Percentiles rank a stretch among this genome's conserved stretches.
phyloP scores from a whole-genome alignment of 208 protist species.

The Leishmania amazonensis region DNA sequence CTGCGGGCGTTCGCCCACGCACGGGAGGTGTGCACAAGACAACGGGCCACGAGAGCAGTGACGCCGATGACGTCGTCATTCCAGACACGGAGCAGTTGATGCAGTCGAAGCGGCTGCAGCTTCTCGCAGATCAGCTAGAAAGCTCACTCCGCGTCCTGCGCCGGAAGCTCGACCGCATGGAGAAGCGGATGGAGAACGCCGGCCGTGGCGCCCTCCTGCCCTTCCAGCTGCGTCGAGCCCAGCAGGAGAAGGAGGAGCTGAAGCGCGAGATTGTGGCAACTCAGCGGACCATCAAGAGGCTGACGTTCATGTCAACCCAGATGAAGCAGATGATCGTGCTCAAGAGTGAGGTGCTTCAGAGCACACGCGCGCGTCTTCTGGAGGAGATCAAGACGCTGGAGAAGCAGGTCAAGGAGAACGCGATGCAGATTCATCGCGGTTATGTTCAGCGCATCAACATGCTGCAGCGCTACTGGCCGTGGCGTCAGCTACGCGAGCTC shows the following conservation, averaged over 20 bases:
- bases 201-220: slow-evolving; percentile 42
- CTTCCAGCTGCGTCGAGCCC: slow-evolving; percentile 59
- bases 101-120: slow-evolving; percentile 47
- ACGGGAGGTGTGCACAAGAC: background rate
- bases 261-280: slow-evolving; percentile 57
- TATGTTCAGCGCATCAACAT: slow-evolving; percentile 79
- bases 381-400: slow-evolving; percentile 52
- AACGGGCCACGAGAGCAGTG: background rate
- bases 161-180: slow-evolving; percentile 43
- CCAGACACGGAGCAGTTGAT: slow-evolving; percentile 47
- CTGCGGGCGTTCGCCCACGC: background rate
- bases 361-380: slow-evolving; percentile 31
- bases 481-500: slow-evolving; percentile 81
- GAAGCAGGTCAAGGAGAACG: slow-evolving; percentile 36
- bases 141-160: slow-evolving; percentile 56
- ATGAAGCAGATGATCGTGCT: slow-evolving; percentile 53
- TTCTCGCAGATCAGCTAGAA: slow-evolving; percentile 55
- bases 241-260: slow-evolving; percentile 57
- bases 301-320: slow-evolving; percentile 58
- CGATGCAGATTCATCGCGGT: slow-evolving; percentile 55
- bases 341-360: slow-evolving; percentile 28
- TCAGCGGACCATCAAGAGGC: slow-evolving; percentile 44
- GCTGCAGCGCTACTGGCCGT: slow-evolving; percentile 87
- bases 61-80: slow-evolving; percentile 20
- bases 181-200: slow-evolving; percentile 41